Conservation (phyloP, 2,329 filamentous ascomycete genomes). For the Sporothrix schenckii region DNA sequence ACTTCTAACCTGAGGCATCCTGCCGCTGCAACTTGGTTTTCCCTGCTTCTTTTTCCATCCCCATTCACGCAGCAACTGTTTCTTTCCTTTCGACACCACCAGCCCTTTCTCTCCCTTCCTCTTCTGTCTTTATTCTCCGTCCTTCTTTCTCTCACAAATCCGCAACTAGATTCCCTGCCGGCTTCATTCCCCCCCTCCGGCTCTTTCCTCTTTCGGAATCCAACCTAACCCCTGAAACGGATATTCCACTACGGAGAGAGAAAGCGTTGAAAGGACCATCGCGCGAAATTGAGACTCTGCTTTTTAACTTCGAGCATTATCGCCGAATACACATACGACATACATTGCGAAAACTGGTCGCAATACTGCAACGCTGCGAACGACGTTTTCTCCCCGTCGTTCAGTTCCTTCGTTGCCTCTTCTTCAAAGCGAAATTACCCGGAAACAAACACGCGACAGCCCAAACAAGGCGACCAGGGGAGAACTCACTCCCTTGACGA, state of each 20-base stretch:
- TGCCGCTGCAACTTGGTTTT: background rate
- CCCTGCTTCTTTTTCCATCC: background rate
- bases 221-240: constrained; percentile 20
- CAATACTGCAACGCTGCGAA: background rate
- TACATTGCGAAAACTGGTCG: background rate
- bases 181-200: constrained; percentile 11
- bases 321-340: background rate
- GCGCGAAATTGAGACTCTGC: constrained; percentile 21
- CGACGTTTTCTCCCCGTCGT: background rate
- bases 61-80: background rate
- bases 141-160: background rate
- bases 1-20: background rate
- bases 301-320: constrained; percentile 8
- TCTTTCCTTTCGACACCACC: background rate
- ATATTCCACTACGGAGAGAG: constrained; percentile 16
- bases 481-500: background rate
- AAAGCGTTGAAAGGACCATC: background rate
- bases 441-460: constrained; percentile 14
- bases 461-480: background rate
- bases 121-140: background rate
- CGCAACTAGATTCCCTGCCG: constrained; percentile 19
- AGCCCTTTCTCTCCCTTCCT: background rate
- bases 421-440: background rate
- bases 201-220: constrained; percentile 22
- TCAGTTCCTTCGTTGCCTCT: background rate